Evolutionary conservation across 768 basidiomycete genomes (phyloP).

Genomic region (Tylopilus sp.): DNA sequence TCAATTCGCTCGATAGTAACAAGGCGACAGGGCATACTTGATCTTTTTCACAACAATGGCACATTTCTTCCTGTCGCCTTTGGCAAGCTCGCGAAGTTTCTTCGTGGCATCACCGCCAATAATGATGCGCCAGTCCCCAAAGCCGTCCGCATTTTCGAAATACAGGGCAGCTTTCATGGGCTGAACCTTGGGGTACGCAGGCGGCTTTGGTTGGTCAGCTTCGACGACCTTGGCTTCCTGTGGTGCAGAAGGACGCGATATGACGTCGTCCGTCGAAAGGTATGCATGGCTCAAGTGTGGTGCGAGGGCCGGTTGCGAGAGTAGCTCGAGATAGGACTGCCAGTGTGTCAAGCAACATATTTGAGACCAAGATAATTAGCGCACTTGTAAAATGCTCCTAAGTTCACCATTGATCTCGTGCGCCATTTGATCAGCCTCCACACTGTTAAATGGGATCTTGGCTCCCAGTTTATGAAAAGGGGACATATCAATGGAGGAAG

Average conservation of each 20-base stretch:
- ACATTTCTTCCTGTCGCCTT: constrained; percentile 45
- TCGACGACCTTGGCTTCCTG: neutral
- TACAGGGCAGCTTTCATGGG: constrained; percentile 60
- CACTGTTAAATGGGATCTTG: constrained; percentile 22
- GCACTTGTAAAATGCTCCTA: constrained; percentile 29
- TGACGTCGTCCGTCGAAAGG: neutral
- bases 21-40: constrained; percentile 37
- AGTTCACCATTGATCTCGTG: constrained; percentile 23
- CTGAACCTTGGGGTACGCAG: constrained; percentile 46
- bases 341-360: neutral
- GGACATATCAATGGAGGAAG: constrained; percentile 20
- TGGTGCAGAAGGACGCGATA: neutral
- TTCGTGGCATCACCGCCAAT: constrained; percentile 49
- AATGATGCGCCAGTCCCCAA: constrained; percentile 63
- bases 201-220: constrained; percentile 12
- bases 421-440: constrained; percentile 16
- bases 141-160: constrained; percentile 55
- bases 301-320: constrained; percentile 16
- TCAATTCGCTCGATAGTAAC: neutral
- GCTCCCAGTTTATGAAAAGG: constrained; percentile 31
- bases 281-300: constrained; percentile 11
- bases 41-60: constrained; percentile 64
- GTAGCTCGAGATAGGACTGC: constrained; percentile 26
- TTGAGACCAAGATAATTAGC: neutral
- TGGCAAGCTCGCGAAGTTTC: constrained; percentile 46